These are phyloP conservation scores for Aspergillus persii DNA, from an alignment of 2,329 filamentous ascomycete genomes.

Conservation along the genomic window DNA sequence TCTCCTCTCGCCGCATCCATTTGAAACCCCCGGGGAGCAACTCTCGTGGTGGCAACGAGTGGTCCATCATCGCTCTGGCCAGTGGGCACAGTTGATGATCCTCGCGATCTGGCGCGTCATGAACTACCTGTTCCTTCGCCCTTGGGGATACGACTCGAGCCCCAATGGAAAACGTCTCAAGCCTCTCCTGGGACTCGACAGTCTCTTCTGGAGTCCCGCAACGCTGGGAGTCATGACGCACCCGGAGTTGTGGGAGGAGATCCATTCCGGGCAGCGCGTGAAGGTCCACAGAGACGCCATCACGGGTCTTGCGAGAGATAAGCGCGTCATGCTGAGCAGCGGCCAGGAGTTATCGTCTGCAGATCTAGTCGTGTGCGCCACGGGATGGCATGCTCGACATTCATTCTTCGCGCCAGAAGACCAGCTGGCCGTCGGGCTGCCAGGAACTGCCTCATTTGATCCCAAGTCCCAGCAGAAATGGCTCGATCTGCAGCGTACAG, in stretches of 20 bases:
- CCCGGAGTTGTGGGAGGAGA: slow-evolving; percentile 33
- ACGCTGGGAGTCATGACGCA: slow-evolving; percentile 33
- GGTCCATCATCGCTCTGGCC: too few relatives aligned
- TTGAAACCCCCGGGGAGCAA: too few relatives aligned
- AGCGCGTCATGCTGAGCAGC: not conserved
- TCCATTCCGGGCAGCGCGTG: slow-evolving; percentile 28
- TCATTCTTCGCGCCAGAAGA: not conserved
- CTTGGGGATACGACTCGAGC: too few relatives aligned
- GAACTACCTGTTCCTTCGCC: too few relatives aligned
- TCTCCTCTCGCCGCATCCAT: slow-evolving; percentile 24
- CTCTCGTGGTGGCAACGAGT: too few relatives aligned
- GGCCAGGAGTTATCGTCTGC: not conserved
- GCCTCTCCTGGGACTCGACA: not conserved
- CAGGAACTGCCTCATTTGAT: too few relatives aligned
- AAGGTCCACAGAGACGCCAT: slow-evolving; percentile 14
- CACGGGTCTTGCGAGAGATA: not conserved
- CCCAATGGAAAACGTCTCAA: not conserved
- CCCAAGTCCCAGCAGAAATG: not conserved
- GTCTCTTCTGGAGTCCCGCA: slow-evolving; percentile 35
- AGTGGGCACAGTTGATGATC: too few relatives aligned
- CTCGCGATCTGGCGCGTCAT: too few relatives aligned
- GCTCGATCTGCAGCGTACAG: not conserved
- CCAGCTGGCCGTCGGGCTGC: not conserved
- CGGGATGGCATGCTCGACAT: not conserved
- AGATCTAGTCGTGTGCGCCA: not conserved